Evolutionary conservation across 352 stramenopile genomes (phyloP).

Genomic region (Pythium aquatile): DNA sequence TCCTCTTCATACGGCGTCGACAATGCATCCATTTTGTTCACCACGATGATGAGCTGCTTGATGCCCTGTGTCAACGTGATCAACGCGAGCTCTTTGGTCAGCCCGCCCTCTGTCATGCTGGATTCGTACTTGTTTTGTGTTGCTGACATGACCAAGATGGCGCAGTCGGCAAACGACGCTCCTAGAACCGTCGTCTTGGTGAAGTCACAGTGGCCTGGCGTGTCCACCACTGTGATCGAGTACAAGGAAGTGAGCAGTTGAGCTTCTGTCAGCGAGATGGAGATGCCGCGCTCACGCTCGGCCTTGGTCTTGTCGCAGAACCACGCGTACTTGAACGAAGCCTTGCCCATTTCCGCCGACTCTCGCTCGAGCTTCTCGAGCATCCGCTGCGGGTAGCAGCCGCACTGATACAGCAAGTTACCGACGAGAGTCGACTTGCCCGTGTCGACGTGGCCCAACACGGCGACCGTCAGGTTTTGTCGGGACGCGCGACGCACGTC

Average conservation of each 20-base stretch:
- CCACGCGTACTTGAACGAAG: slow-evolving; percentile 98
- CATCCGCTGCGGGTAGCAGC: slow-evolving; percentile 94
- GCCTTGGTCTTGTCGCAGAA: slow-evolving; percentile 90
- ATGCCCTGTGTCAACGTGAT: slow-evolving; percentile 97
- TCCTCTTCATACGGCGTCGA: slow-evolving; percentile 92
- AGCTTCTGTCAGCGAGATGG: slow-evolving; percentile 95
- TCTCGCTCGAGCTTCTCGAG: slow-evolving; percentile 98
- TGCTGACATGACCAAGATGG: slow-evolving; percentile 94
- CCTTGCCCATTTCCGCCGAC: slow-evolving; percentile 94
- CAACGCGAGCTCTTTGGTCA: slow-evolving; percentile 95
- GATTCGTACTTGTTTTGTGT: slow-evolving; percentile 90
- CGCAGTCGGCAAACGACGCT: slow-evolving; percentile 95
- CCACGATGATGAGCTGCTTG: slow-evolving; percentile 97
- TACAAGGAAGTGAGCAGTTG: slow-evolving; percentile 96
- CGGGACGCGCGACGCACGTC: not conserved
- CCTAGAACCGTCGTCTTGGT: slow-evolving; percentile 99
- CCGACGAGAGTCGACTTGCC: slow-evolving; percentile 98
- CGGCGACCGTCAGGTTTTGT: slow-evolving; percentile 76
- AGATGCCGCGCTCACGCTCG: slow-evolving; percentile 96
- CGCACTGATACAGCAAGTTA: slow-evolving; percentile 98
- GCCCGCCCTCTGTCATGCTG: slow-evolving; percentile 90
- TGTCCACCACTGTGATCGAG: slow-evolving; percentile 96
- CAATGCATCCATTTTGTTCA: slow-evolving; percentile 99
- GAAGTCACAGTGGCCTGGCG: slow-evolving; percentile 97
- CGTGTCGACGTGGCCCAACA: slow-evolving; percentile 95